Conservation (phyloP, 2,329 filamentous ascomycete genomes). For the Xylariales sp. region DNA sequence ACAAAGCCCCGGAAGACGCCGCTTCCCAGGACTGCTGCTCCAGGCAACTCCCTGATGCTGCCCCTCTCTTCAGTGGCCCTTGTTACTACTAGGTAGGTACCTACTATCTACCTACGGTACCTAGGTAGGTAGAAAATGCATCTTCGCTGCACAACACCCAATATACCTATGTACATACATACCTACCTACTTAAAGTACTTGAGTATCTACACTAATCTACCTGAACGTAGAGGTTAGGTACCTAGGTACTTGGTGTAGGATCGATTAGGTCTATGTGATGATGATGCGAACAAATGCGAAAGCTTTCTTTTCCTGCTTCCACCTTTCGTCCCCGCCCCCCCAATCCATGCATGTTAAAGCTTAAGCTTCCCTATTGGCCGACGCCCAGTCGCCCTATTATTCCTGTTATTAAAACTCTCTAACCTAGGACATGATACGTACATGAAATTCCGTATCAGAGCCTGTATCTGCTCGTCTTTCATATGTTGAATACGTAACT, state of each 20-base stretch:
- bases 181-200: too few species aligned
- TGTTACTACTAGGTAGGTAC: too few species aligned
- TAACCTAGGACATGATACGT: background rate
- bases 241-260: too few species aligned
- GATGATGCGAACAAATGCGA: constrained; percentile 24
- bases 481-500: too few species aligned
- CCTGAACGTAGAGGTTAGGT: too few species aligned
- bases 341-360: background rate
- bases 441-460: constrained; percentile 5
- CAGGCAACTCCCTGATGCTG: background rate
- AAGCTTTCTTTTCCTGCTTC: constrained; percentile 21
- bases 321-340: background rate
- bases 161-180: too few species aligned
- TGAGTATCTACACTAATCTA: too few species aligned
- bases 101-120: too few species aligned
- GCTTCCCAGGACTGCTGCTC: constrained; percentile 32
- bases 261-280: background rate
- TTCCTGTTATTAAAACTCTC: constrained; percentile 15
- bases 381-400: background rate
- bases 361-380: constrained; percentile 22
- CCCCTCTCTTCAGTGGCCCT: too few species aligned
- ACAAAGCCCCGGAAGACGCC: constrained; percentile 39
- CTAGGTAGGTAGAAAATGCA: too few species aligned
- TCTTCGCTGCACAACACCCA: too few species aligned
- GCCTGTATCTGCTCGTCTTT: constrained; percentile 8